Evolutionary conservation across 192 early-diverging fungal species (phyloP).

Genomic region (Pilobolus umbonatus): DNA sequence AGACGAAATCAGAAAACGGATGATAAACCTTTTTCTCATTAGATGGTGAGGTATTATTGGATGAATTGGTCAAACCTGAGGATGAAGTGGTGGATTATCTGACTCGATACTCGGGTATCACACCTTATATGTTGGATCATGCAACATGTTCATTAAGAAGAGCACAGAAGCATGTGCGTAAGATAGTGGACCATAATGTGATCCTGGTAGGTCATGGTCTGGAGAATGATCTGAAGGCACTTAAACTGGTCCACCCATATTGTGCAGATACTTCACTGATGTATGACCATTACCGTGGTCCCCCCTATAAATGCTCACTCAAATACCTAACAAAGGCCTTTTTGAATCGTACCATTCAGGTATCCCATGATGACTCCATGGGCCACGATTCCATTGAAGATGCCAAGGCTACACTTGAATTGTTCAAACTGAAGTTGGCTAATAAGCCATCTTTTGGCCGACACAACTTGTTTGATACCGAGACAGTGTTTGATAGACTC

Average conservation of each 20-base stretch:
- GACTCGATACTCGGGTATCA: slow-evolving; percentile 56
- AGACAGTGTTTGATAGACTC: slow-evolving; percentile 38
- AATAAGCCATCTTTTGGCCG: slow-evolving; percentile 37
- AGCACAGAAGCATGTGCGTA: slow-evolving; percentile 42
- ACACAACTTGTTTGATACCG: slow-evolving; percentile 30
- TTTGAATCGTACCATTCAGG: slow-evolving; percentile 56
- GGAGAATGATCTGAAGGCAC: slow-evolving; percentile 64
- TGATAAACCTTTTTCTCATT: not conserved
- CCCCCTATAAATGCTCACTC: slow-evolving; percentile 48
- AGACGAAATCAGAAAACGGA: not conserved
- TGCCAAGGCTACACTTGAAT: slow-evolving; percentile 59
- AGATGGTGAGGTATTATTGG: slow-evolving; percentile 37
- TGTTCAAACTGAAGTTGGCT: slow-evolving; percentile 52
- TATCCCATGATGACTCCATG: slow-evolving; percentile 16
- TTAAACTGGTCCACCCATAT: slow-evolving; percentile 53
- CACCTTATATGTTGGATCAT: slow-evolving; percentile 33
- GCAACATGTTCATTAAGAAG: slow-evolving; percentile 39
- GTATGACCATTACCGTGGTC: slow-evolving; percentile 49
- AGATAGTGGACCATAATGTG: slow-evolving; percentile 40
- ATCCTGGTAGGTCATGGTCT: slow-evolving; percentile 55
- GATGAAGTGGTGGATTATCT: slow-evolving; percentile 49
- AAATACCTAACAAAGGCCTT: slow-evolving; percentile 45
- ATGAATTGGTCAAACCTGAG: slow-evolving; percentile 50
- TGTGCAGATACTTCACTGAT: slow-evolving; percentile 63
- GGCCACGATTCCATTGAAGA: slow-evolving; percentile 73